phyloP scores from a whole-genome alignment of 129 eudicot species.

The Smallanthus sonchifolius region DNA sequence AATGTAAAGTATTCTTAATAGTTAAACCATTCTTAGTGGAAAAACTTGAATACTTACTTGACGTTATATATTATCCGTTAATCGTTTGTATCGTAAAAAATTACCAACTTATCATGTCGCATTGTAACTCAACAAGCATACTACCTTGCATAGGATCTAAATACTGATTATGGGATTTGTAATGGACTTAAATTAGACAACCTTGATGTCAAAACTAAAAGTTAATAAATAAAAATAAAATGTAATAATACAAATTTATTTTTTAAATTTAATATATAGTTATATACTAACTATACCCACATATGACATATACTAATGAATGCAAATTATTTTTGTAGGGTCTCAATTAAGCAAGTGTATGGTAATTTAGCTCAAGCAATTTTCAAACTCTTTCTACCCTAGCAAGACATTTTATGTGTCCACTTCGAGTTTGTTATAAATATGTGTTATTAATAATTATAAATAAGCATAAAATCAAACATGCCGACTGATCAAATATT shows the following conservation, averaged over 20 bases:
- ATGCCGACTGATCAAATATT: neutral
- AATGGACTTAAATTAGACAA: no score
- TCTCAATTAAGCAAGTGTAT: neutral
- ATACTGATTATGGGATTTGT: no score
- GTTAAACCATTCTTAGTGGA: neutral
- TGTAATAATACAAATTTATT: no score
- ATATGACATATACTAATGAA: neutral
- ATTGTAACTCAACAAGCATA: no score
- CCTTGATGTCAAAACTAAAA: no score
- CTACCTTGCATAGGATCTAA: no score
- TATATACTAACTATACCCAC: neutral
- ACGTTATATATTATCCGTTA: no score
- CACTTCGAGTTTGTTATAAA: neutral
- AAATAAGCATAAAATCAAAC: neutral
- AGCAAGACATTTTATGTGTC: neutral
- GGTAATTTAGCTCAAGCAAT: neutral
- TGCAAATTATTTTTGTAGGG: neutral
- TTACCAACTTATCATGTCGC: no score
- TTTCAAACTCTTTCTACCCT: neutral
- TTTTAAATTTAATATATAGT: no score
- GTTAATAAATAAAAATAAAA: no score
- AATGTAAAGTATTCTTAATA: neutral
- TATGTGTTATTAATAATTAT: neutral
- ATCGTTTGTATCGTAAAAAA: no score
- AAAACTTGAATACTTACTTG: no score